Percentiles rank a stretch among this genome's conserved stretches.
Evolutionary conservation across 164 flowering plant genomes (phyloP).

Genomic region (Litsea cubeba): DNA sequence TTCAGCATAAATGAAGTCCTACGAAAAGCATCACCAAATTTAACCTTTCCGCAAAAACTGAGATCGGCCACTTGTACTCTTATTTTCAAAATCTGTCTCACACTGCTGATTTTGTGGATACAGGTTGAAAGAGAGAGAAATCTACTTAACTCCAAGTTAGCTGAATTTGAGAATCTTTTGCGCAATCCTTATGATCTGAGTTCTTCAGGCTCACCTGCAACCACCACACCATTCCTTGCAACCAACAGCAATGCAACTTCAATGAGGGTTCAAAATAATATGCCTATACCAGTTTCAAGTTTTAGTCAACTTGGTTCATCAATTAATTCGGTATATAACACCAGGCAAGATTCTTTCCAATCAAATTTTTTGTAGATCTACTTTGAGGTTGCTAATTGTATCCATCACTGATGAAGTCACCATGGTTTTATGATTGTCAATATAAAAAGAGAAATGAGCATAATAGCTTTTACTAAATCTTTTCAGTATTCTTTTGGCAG

Average conservation of each 20-base stretch:
- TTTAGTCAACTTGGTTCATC: slow-evolving; percentile 53
- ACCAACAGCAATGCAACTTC: slow-evolving; percentile 25
- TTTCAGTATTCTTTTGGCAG: slow-evolving; percentile 25
- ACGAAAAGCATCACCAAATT: too few species aligned
- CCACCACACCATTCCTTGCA: slow-evolving; percentile 27
- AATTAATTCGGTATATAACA: slow-evolving; percentile 27
- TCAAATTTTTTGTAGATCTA: not conserved
- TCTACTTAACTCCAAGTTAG: slow-evolving; percentile 55
- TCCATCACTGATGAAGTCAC: not conserved
- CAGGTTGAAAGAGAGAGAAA: slow-evolving; percentile 89
- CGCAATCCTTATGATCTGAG: slow-evolving; percentile 42
- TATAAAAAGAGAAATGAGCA: not conserved
- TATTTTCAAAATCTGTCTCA: not conserved
- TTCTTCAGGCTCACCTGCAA: slow-evolving; percentile 20
- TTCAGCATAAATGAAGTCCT: too few species aligned
- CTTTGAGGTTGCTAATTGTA: not conserved
- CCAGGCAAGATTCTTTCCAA: slow-evolving; percentile 31
- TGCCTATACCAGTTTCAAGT: slow-evolving; percentile 50
- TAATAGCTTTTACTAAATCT: not conserved
- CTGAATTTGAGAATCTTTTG: slow-evolving; percentile 62
- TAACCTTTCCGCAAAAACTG: too few species aligned
- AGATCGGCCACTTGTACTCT: too few species aligned
- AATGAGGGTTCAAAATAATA: slow-evolving; percentile 24
- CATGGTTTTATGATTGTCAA: not conserved
- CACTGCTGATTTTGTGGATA: slow-evolving; percentile 1